A percentile compares a stretch with the other conserved stretches of the same genome.
Conservation (phyloP, 306 rosid genomes). For the Sesbania bispinosa region DNA sequence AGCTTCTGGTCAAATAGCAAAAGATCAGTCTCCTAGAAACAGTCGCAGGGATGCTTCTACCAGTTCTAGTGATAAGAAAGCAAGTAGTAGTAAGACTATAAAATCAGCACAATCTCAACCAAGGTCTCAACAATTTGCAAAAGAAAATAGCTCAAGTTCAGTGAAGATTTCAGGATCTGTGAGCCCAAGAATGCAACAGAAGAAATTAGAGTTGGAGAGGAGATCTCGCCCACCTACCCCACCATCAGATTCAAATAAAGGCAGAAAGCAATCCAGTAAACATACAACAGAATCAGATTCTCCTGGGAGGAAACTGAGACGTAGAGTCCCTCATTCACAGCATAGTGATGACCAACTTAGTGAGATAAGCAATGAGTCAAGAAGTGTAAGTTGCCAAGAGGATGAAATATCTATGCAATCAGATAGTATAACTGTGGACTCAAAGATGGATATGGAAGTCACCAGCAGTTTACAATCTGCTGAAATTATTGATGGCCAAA, state of each 20-base stretch:
- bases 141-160: slow-evolving; percentile 41
- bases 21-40: slow-evolving; percentile 47
- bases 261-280: slow-evolving; percentile 51
- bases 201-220: slow-evolving; percentile 69
- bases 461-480: slow-evolving; percentile 39
- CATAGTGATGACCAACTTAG: slow-evolving; percentile 60
- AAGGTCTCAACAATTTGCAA: slow-evolving; percentile 43
- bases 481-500: slow-evolving; percentile 39
- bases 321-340: slow-evolving; percentile 38
- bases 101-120: slow-evolving; percentile 45
- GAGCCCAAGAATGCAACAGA: slow-evolving; percentile 83
- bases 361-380: slow-evolving; percentile 64
- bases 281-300: slow-evolving; percentile 47
- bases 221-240: slow-evolving; percentile 65
- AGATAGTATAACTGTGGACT: slow-evolving; percentile 30
- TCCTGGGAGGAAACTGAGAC: slow-evolving; percentile 50
- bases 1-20: slow-evolving; percentile 35
- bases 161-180: slow-evolving; percentile 58
- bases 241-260: slow-evolving; percentile 54
- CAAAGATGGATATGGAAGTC: slow-evolving; percentile 53
- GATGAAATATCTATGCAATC: slow-evolving; percentile 55
- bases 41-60: slow-evolving; percentile 40
- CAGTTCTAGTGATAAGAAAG: slow-evolving; percentile 52
- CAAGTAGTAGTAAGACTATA: slow-evolving; percentile 32
- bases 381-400: slow-evolving; percentile 54